phyloP scores from a whole-genome alignment of 2,329 filamentous ascomycete species.

The Curvularia hawaiiensis region DNA sequence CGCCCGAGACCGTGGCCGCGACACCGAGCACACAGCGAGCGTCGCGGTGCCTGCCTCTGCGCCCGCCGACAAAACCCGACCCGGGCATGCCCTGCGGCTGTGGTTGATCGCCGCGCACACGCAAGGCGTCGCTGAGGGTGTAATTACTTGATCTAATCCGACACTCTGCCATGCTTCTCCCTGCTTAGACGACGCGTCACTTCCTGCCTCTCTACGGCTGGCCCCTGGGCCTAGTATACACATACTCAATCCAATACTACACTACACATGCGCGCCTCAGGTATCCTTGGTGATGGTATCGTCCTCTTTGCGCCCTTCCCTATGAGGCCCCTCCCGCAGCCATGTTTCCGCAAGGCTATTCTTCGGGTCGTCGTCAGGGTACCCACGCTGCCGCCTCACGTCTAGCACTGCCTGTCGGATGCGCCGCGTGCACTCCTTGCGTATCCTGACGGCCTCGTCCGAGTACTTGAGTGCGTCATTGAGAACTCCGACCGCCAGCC shows the following conservation, averaged over 20 bases:
- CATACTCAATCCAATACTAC: constrained; percentile 62
- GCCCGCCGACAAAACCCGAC: constrained; percentile 31
- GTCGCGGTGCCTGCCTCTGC: constrained; percentile 16
- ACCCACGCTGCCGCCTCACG: constrained; percentile 72
- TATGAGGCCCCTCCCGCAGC: constrained; percentile 61
- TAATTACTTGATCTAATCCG: constrained; percentile 69
- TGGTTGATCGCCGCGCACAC: constrained; percentile 32
- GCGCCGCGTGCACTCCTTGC: constrained; percentile 79
- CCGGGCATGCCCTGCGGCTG: constrained; percentile 15
- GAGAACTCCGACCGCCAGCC: constrained; percentile 61
- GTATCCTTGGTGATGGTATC: constrained; percentile 65
- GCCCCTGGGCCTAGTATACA: neutral
- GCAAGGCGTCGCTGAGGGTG: constrained; percentile 52
- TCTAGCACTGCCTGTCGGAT: constrained; percentile 82
- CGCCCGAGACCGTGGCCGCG: constrained; percentile 31
- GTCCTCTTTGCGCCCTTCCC: constrained; percentile 64
- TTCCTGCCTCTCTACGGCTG: neutral
- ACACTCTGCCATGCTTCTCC: constrained; percentile 41
- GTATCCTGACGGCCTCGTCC: constrained; percentile 74
- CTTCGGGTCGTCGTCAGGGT: constrained; percentile 80
- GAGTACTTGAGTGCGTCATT: constrained; percentile 69
- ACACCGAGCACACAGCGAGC: constrained; percentile 10
- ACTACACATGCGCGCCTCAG: constrained; percentile 37
- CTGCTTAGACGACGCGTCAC: constrained; percentile 12
- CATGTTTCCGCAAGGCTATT: constrained; percentile 82